These are phyloP conservation scores for Prunus padus DNA, from an alignment of 306 rosid species.

Conservation along the genomic window DNA sequence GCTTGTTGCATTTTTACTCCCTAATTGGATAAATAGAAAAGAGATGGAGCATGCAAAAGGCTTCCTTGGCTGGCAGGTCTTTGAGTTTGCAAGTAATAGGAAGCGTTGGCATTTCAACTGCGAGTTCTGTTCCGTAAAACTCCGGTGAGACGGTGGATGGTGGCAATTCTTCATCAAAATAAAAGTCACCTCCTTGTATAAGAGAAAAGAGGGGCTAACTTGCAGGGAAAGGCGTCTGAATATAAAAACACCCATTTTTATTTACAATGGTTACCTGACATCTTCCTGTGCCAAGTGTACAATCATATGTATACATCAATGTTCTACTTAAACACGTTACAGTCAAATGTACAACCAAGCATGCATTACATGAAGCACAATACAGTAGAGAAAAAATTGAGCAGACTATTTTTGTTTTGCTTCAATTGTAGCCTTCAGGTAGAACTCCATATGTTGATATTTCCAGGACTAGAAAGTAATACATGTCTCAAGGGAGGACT, in stretches of 20 bases:
- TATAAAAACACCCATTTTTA: neutral
- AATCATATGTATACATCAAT: neutral
- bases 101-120: too few relatives aligned
- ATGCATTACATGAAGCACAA: neutral
- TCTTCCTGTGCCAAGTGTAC: neutral
- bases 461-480: slow-evolving; percentile 32
- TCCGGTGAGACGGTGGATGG: too few relatives aligned
- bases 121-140: too few relatives aligned
- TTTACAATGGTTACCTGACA: neutral
- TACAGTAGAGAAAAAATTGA: neutral
- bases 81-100: too few relatives aligned
- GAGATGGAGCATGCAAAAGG: neutral
- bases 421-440: neutral
- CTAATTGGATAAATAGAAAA: too few relatives aligned
- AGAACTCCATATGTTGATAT: neutral
- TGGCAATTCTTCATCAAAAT: too few relatives aligned
- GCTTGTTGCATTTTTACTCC: too few relatives aligned
- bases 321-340: neutral
- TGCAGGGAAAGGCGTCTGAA: neutral
- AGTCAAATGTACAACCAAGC: neutral
- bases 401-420: neutral
- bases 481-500: slow-evolving; percentile 72
- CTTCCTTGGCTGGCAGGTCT: neutral
- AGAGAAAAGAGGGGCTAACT: too few relatives aligned
- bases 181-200: neutral